Percentiles rank a stretch among this genome's conserved stretches.
Evolutionary conservation across 2,329 filamentous ascomycete genomes (phyloP).

Genomic region (Orbilia ellipsospora): DNA sequence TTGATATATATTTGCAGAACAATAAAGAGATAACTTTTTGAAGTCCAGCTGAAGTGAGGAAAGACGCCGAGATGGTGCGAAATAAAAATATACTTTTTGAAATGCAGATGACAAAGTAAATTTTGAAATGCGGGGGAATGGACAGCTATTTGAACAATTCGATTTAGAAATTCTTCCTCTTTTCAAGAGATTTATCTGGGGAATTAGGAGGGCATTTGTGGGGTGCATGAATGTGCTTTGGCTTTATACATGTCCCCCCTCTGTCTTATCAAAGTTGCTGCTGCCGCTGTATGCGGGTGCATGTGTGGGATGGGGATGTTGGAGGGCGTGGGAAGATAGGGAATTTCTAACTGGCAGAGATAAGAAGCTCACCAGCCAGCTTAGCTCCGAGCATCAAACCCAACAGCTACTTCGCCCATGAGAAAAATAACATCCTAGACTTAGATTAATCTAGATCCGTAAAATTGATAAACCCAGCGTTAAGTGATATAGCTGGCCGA

Average conservation of each 20-base stretch:
- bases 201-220: constrained; percentile 23
- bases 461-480: too few relatives aligned
- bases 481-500: too few relatives aligned
- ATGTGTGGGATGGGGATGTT: constrained; percentile 29
- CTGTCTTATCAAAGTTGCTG: constrained; percentile 17
- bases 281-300: background rate
- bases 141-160: constrained; percentile 20
- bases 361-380: constrained; percentile 14
- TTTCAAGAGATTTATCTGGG: constrained; percentile 19
- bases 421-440: too few relatives aligned
- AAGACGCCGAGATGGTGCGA: background rate
- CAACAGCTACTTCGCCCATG: too few relatives aligned
- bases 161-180: constrained; percentile 15
- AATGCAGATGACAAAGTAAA: background rate
- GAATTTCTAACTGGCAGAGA: constrained; percentile 8
- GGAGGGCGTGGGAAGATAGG: constrained; percentile 9
- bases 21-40: background rate
- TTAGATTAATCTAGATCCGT: too few relatives aligned
- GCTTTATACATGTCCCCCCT: constrained; percentile 36
- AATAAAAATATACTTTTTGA: background rate
- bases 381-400: background rate
- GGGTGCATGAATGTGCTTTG: constrained; percentile 40
- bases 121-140: constrained; percentile 37
- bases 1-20: constrained; percentile 17
- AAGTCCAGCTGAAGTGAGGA: background rate